Evolutionary conservation across 805 yeast species (phyloP).

Genomic region (Lipomyces starkeyi): DNA sequence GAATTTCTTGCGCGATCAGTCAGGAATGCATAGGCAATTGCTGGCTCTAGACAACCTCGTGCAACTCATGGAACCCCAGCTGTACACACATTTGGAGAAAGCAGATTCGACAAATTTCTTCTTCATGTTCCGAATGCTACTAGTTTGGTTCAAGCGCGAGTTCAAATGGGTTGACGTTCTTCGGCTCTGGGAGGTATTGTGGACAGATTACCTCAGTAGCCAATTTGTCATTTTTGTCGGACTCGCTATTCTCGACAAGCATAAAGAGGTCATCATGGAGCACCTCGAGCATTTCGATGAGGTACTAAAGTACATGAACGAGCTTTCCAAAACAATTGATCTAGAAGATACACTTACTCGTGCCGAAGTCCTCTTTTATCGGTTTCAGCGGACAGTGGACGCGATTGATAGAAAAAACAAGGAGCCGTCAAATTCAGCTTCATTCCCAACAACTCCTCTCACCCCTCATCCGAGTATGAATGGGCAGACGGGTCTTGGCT

Average conservation of each 20-base stretch:
- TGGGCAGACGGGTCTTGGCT: not conserved
- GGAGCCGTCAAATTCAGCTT: conserved; percentile 25
- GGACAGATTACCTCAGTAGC: conserved; percentile 85
- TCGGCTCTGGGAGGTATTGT: conserved; percentile 87
- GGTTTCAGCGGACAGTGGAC: conserved; percentile 79
- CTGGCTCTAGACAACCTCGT: conserved; percentile 78
- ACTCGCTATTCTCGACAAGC: conserved; percentile 85
- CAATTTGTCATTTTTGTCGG: conserved; percentile 90
- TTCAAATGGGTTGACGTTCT: conserved; percentile 77
- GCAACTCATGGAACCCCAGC: conserved; percentile 86
- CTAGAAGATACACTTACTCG: conserved; percentile 79
- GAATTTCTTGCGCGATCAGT: conserved; percentile 87
- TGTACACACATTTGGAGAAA: conserved; percentile 80
- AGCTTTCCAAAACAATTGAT: conserved; percentile 76
- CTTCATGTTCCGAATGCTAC: conserved; percentile 91
- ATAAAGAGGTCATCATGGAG: conserved; percentile 75
- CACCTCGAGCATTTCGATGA: conserved; percentile 85
- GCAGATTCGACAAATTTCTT: conserved; percentile 90
- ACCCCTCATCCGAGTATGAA: conserved; percentile 1
- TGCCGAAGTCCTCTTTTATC: conserved; percentile 79
- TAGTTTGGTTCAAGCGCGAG: conserved; percentile 96
- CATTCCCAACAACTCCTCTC: conserved; percentile 10
- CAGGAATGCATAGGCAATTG: conserved; percentile 93
- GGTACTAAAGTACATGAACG: conserved; percentile 90
- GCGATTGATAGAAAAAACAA: conserved; percentile 60